Percentiles rank a stretch among this genome's conserved stretches.
Conservation (phyloP, 2,329 filamentous ascomycete species). For the Colletotrichum sp. region DNA sequence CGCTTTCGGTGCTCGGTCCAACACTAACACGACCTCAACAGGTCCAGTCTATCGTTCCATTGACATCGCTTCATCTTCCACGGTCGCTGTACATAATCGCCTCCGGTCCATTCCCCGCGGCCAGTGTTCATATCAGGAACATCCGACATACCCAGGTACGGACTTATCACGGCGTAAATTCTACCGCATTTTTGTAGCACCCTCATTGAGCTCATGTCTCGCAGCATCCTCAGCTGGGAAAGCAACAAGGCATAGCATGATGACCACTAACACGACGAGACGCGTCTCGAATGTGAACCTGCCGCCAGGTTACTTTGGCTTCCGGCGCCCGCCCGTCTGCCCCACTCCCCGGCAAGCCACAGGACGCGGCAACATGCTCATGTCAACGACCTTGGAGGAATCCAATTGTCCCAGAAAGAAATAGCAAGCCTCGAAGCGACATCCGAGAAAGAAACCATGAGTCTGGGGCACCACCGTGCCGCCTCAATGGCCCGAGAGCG, state of each 20-base stretch:
- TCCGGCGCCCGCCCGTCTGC: slow-evolving; percentile 10
- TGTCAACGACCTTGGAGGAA: not conserved
- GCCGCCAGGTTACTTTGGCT: not conserved
- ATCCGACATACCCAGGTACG: not conserved
- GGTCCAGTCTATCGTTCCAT: not conserved
- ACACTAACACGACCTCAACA: not conserved
- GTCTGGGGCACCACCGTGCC: not conserved
- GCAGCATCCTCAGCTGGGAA: not conserved
- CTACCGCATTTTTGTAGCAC: not conserved
- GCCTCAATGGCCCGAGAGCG: not conserved
- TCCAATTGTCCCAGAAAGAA: slow-evolving; percentile 6
- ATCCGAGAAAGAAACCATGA: not conserved
- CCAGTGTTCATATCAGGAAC: not conserved
- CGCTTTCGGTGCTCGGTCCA: not conserved
- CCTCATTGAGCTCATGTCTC: not conserved
- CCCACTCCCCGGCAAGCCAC: not conserved
- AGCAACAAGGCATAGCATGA: slow-evolving; percentile 13
- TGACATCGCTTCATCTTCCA: not conserved
- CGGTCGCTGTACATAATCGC: not conserved
- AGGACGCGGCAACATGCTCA: not conserved
- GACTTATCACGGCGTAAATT: not conserved
- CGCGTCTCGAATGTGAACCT: slow-evolving; percentile 16
- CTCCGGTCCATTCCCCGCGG: not conserved
- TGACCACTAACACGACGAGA: slow-evolving; percentile 10
- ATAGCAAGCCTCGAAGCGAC: not conserved